A percentile compares a stretch with the other conserved stretches of the same genome.
These are phyloP conservation scores for Oryza australiensis DNA, from an alignment of 176 grass and related monocot species.

Conservation along the genomic window DNA sequence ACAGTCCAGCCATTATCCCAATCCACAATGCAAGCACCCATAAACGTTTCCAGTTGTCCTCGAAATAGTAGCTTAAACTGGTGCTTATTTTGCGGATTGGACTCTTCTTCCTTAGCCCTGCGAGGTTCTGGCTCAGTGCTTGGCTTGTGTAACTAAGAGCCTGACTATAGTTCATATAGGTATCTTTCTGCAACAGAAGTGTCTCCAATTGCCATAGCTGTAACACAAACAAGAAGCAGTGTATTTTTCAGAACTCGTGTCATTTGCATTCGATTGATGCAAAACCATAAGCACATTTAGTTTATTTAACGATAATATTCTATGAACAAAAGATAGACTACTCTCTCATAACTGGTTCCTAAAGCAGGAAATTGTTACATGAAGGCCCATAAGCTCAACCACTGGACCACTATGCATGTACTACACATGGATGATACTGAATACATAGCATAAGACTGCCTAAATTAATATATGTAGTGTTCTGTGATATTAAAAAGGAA, in stretches of 20 bases:
- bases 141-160: slow-evolving; percentile 96
- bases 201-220: slow-evolving; percentile 99
- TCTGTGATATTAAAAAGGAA: background rate
- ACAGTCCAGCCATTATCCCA: slow-evolving; percentile 73
- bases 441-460: background rate
- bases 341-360: background rate
- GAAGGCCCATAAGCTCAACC: background rate
- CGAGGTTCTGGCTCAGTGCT: slow-evolving; percentile 89
- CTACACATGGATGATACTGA: background rate
- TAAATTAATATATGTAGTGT: background rate
- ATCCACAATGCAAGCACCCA: slow-evolving; percentile 93
- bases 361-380: background rate
- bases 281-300: background rate
- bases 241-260: background rate
- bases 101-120: slow-evolving; percentile 58
- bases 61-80: slow-evolving; percentile 73
- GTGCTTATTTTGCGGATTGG: slow-evolving; percentile 76
- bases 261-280: background rate
- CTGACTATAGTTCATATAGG: slow-evolving; percentile 90
- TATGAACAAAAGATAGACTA: background rate
- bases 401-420: background rate
- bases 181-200: slow-evolving; percentile 89
- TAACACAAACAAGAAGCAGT: slow-evolving; percentile 1
- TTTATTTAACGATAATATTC: slow-evolving; percentile 8
- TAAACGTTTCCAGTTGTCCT: slow-evolving; percentile 95